Evolutionary conservation across 2,329 filamentous ascomycete genomes (phyloP).

Genomic region (Aspergillus flavus): DNA sequence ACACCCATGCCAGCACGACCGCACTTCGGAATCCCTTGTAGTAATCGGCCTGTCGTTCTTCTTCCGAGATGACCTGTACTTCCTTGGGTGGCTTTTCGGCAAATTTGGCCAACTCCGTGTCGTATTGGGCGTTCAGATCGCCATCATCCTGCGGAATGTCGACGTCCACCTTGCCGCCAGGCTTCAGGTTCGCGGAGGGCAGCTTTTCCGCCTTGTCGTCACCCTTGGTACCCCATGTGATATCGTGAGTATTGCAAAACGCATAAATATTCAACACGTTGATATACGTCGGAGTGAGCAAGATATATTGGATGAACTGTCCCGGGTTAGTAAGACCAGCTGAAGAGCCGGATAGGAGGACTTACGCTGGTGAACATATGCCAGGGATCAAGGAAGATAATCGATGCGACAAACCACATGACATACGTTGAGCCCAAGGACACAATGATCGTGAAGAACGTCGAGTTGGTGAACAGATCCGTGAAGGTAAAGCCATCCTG

Average conservation of each 20-base stretch:
- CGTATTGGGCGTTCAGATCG: slow-evolving; percentile 93
- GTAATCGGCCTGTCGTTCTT: slow-evolving; percentile 93
- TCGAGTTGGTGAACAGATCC: slow-evolving; percentile 79
- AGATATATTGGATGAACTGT: slow-evolving; percentile 87
- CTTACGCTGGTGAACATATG: slow-evolving; percentile 86
- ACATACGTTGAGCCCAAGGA: slow-evolving; percentile 90
- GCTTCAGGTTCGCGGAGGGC: slow-evolving; percentile 84
- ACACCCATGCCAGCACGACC: slow-evolving; percentile 94
- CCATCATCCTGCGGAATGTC: slow-evolving; percentile 84
- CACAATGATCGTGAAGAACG: slow-evolving; percentile 92
- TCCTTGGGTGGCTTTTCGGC: slow-evolving; percentile 72
- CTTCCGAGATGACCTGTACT: slow-evolving; percentile 50
- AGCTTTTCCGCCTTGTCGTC: slow-evolving; percentile 94
- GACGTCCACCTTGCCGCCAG: slow-evolving; percentile 93
- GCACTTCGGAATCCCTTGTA: slow-evolving; percentile 94
- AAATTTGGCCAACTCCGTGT: slow-evolving; percentile 77
- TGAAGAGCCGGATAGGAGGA: slow-evolving; percentile 11
- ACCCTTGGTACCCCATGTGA: slow-evolving; percentile 97
- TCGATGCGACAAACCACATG: slow-evolving; percentile 86
- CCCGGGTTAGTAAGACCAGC: slow-evolving; percentile 1
- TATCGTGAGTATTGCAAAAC: slow-evolving; percentile 97
- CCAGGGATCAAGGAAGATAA: slow-evolving; percentile 98
- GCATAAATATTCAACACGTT: slow-evolving; percentile 99
- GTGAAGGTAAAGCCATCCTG: slow-evolving; percentile 66
- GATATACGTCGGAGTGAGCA: slow-evolving; percentile 94